phyloP scores from a whole-genome alignment of 2,329 filamentous ascomycete species.

The Didymella segeticola region DNA sequence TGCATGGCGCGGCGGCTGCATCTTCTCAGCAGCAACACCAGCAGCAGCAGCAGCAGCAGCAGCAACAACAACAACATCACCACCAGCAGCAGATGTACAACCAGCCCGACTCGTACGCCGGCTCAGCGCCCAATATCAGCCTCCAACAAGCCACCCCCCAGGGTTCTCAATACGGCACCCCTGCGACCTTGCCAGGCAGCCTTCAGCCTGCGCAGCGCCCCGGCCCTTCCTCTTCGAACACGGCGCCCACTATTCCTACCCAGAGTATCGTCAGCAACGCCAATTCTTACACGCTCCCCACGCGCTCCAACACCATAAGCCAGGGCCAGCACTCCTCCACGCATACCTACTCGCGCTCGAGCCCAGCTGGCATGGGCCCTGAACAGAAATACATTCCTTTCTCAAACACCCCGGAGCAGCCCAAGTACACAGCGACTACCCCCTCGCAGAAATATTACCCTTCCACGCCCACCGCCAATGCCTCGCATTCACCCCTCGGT shows the following conservation, averaged over 20 bases:
- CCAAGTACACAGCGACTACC: conserved; percentile 50
- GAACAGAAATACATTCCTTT: conserved; percentile 69
- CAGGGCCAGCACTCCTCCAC: conserved; percentile 54
- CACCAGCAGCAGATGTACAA: conserved; percentile 51
- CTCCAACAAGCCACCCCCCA: conserved; percentile 64
- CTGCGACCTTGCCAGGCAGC: conserved; percentile 63
- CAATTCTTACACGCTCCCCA: conserved; percentile 68
- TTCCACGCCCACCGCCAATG: conserved; percentile 60
- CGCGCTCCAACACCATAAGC: conserved; percentile 70
- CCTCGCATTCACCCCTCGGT: conserved; percentile 86
- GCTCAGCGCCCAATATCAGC: conserved; percentile 62
- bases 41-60: conserved; percentile 17
- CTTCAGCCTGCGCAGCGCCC: conserved; percentile 64
- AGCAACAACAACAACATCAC: conserved; percentile 1
- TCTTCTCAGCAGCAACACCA: conserved; percentile 21
- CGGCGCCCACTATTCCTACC: conserved; percentile 64
- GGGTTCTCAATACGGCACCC: conserved; percentile 53
- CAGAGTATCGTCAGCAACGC: conserved; percentile 60
- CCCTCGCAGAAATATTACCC: conserved; percentile 67
- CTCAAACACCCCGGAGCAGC: conserved; percentile 68
- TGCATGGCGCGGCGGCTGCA: conserved; percentile 60
- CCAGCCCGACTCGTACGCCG: conserved; percentile 57
- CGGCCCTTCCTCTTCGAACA: conserved; percentile 60
- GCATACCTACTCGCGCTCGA: conserved; percentile 79
- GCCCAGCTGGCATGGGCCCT: conserved; percentile 69